These are phyloP conservation scores for Candida dendrica DNA, from an alignment of 805 yeast species.

Conservation along the genomic window DNA sequence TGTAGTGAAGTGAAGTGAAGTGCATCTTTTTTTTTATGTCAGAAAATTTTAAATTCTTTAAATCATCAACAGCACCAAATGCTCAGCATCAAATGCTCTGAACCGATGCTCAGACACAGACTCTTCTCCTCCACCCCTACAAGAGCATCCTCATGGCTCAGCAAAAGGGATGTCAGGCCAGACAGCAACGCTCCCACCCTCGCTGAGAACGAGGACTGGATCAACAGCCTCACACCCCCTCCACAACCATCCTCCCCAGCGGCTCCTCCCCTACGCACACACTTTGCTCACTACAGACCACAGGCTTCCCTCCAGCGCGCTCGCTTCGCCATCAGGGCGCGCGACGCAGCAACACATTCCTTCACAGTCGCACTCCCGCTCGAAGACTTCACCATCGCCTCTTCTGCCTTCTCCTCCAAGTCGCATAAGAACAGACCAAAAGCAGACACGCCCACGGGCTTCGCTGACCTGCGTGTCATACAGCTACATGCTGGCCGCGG, in stretches of 20 bases:
- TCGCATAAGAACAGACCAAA: slow-evolving; percentile 33
- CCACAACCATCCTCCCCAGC: background rate
- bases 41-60: no score
- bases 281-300: no score
- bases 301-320: background rate
- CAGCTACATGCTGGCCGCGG: slow-evolving; percentile 74
- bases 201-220: slow-evolving; percentile 36
- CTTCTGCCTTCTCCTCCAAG: slow-evolving; percentile 32
- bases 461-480: slow-evolving; percentile 62
- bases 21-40: no score
- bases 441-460: slow-evolving; percentile 34
- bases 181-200: slow-evolving; percentile 33
- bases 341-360: background rate
- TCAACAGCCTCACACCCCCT: slow-evolving; percentile 11
- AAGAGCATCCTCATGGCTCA: no score
- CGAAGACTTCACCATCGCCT: slow-evolving; percentile 4
- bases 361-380: background rate
- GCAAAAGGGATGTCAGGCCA: background rate
- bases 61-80: no score
- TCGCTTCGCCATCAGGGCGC: background rate
- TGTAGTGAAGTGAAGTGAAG: no score
- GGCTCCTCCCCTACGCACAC: background rate
- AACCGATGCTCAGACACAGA: background rate
- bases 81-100: no score
- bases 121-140: background rate